Evolutionary conservation across 345 rosid species (phyloP).

Genomic region (Eucalyptus dawsonii): DNA sequence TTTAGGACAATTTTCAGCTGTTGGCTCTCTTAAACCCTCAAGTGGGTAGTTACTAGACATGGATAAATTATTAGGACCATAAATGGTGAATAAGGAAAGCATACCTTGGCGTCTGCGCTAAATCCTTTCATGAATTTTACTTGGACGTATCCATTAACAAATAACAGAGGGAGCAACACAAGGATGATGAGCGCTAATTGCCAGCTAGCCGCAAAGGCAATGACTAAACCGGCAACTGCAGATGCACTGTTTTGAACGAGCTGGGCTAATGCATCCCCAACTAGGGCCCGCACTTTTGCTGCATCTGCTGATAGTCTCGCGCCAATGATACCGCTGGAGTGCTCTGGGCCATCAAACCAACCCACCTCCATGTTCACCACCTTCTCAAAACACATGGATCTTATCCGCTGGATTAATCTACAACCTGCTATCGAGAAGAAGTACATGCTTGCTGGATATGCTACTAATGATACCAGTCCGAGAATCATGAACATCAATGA

Average conservation of each 20-base stretch:
- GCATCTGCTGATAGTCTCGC: slow-evolving; percentile 90
- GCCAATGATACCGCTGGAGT: slow-evolving; percentile 81
- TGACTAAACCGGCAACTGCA: slow-evolving; percentile 50
- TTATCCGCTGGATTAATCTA: slow-evolving; percentile 48
- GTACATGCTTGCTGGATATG: slow-evolving; percentile 30
- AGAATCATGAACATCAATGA: slow-evolving; percentile 44
- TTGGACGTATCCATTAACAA: slow-evolving; percentile 45
- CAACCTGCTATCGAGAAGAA: slow-evolving; percentile 69
- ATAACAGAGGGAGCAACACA: slow-evolving; percentile 52
- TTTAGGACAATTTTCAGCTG: not conserved
- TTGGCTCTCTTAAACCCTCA: not conserved
- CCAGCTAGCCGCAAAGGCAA: slow-evolving; percentile 68
- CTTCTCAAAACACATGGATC: slow-evolving; percentile 72
- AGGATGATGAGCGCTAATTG: slow-evolving; percentile 51
- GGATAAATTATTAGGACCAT: not conserved
- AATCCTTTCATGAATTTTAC: slow-evolving; percentile 67
- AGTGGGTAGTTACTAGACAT: not conserved
- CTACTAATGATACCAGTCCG: slow-evolving; percentile 41
- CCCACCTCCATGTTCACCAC: slow-evolving; percentile 77
- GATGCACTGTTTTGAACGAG: slow-evolving; percentile 48
- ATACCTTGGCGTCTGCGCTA: slow-evolving; percentile 74
- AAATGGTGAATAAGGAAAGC: not conserved
- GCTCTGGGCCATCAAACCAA: slow-evolving; percentile 69
- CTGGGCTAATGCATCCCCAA: slow-evolving; percentile 66
- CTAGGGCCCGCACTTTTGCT: slow-evolving; percentile 52